phyloP scores from a whole-genome alignment of 2,329 filamentous ascomycete species.

The Aspergillus pseudonomiae region DNA sequence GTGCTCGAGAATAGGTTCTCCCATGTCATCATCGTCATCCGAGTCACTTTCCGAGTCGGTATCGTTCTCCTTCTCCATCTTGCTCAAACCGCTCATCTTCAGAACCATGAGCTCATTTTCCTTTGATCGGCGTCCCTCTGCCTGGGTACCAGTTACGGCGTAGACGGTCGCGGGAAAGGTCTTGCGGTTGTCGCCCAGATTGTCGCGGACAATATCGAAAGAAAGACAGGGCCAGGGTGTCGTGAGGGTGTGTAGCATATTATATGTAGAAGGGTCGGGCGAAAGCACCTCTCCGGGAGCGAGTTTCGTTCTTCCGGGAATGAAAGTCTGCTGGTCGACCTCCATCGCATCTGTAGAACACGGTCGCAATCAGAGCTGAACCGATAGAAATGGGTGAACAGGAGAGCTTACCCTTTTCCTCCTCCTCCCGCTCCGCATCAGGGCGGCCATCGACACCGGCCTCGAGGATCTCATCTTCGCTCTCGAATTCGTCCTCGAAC shows the following conservation, averaged over 20 bases:
- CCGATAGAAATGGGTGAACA: neutral
- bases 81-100: constrained; percentile 90
- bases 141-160: constrained; percentile 91
- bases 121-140: constrained; percentile 70
- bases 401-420: constrained; percentile 65
- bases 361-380: constrained; percentile 19
- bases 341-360: constrained; percentile 73
- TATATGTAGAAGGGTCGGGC: constrained; percentile 91
- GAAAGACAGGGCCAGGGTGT: constrained; percentile 97
- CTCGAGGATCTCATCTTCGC: constrained; percentile 88
- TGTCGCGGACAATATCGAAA: constrained; percentile 87
- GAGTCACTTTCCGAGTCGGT: constrained; percentile 71
- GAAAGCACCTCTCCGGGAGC: constrained; percentile 87
- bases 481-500: constrained; percentile 96
- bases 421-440: constrained; percentile 89
- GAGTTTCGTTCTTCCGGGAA: constrained; percentile 89
- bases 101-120: constrained; percentile 96
- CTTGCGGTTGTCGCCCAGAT: constrained; percentile 83
- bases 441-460: constrained; percentile 91
- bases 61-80: constrained; percentile 75
- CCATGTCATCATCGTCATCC: constrained; percentile 71
- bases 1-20: constrained; percentile 89
- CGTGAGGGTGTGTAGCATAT: constrained; percentile 94
- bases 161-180: constrained; percentile 96
- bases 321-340: constrained; percentile 91